These are phyloP conservation scores for Apophysomyces variabilis DNA, from an alignment of 371 early-diverging fungal genomes.

Conservation along the genomic window DNA sequence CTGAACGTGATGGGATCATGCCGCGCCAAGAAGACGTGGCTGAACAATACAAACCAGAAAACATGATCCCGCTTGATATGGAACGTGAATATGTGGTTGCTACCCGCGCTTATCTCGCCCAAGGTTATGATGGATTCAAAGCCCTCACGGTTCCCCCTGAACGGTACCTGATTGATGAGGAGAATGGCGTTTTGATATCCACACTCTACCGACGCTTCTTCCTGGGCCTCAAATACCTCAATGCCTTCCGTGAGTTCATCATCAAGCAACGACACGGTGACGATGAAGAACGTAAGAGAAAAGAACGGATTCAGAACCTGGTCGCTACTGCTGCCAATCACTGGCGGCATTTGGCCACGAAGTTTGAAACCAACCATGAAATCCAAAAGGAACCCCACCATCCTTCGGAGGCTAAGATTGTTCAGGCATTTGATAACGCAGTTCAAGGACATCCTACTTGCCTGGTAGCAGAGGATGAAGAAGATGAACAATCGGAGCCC, in stretches of 20 bases:
- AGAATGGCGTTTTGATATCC: conserved; percentile 59
- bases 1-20: conserved; percentile 17
- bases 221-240: conserved; percentile 60
- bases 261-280: conserved; percentile 23
- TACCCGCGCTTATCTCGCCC: conserved; percentile 63
- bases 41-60: conserved; percentile 28
- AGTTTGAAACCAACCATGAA: conserved; percentile 23
- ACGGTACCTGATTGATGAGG: conserved; percentile 57
- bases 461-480: conserved; percentile 28
- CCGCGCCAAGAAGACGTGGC: conserved; percentile 17
- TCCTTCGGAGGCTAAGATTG: conserved; percentile 12
- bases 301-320: conserved; percentile 15
- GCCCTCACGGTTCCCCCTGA: conserved; percentile 42
- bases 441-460: conserved; percentile 31
- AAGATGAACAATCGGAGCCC: conserved; percentile 16
- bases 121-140: conserved; percentile 64
- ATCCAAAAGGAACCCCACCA: conserved; percentile 11
- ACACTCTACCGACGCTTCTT: conserved; percentile 60
- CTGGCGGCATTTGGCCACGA: conserved; percentile 26
- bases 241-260: conserved; percentile 41
- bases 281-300: conserved; percentile 14
- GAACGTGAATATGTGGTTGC: conserved; percentile 52
- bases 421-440: conserved; percentile 34
- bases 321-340: conserved; percentile 28
- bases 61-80: conserved; percentile 49